Base-by-base conservation (phyloP, 345 rosid species). In the Salix viminalis region DNA sequence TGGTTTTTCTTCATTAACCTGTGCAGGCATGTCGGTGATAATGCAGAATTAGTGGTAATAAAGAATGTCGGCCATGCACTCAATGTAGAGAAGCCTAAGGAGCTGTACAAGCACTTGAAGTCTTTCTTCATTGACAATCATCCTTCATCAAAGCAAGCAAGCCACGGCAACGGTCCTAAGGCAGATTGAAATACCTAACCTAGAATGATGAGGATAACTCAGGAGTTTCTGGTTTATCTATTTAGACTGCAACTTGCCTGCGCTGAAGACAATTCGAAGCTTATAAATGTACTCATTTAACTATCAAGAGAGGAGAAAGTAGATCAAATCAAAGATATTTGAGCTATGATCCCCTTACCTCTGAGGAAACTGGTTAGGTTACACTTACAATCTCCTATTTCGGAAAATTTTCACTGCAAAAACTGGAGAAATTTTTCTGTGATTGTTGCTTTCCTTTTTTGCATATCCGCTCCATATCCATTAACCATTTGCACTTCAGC, bases 1-100 rank as follows among this genome's bases (percentile, higher is more conserved):
- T 19, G 68, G 30, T 52, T 62, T 36, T 79, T 30, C 41, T 6
- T 71, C 61, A 66, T 23, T 39, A 36, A 66, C 60, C 6, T 13
- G 44, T 81, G 79, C 86, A 92, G 97, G 81, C 88, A 92, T 79
- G 73, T 92, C 48, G 92, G 90, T 69, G 94, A 89, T 34, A 79
- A 72, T 78, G 90, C 94, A 36, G 77, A 85, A 19, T 58, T 94
- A 15, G 89, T 86, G 72, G 67, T 91, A 48, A 70, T 94, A 69
- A 91, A 90, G 87, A 89, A 91, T 69, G 91, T 83, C 26, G 96
- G 96, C 50, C 98, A 94, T 78, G 94, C 96, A 23, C 69, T 94
- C 70, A 92, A 89, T 69, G 83, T 80, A 74, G 98, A 94, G 90
- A 88, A 73, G 80, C 89, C 91, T 1, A 91, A 85, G 76, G 94